Evolutionary conservation across 352 stramenopile species (phyloP).

Genomic region (Phytopythium helicoides): DNA sequence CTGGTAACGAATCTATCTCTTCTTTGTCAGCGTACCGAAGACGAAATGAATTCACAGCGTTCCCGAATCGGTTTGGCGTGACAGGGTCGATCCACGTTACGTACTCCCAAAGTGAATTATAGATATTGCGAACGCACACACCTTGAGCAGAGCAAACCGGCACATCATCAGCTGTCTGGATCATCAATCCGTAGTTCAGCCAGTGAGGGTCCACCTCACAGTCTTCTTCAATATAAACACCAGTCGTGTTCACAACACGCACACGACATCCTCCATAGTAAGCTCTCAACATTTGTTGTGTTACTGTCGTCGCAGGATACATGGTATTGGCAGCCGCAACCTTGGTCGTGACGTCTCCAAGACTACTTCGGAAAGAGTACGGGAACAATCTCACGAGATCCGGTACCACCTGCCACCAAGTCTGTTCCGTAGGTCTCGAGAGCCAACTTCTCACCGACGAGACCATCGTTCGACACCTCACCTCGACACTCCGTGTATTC

Average conservation of each 20-base stretch:
- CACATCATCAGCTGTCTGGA: slow-evolving; percentile 16
- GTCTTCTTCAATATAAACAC: slow-evolving; percentile 18
- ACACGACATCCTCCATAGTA: slow-evolving; percentile 24
- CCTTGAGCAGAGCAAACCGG: slow-evolving; percentile 11
- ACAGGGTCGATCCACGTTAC: neutral
- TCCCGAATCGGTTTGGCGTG: slow-evolving; percentile 6
- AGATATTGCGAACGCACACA: slow-evolving; percentile 4
- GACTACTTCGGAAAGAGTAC: slow-evolving; percentile 16
- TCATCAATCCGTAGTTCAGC: slow-evolving; percentile 13
- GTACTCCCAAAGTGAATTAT: slow-evolving; percentile 11
- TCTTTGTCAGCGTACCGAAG: slow-evolving; percentile 1
- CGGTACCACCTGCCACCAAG: slow-evolving; percentile 12
- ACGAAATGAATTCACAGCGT: slow-evolving; percentile 7
- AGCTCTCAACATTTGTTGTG: slow-evolving; percentile 14
- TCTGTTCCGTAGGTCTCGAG: slow-evolving; percentile 17
- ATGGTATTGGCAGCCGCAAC: slow-evolving; percentile 15
- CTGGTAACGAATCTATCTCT: neutral
- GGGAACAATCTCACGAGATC: slow-evolving; percentile 18
- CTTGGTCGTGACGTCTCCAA: slow-evolving; percentile 11
- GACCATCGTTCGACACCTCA: slow-evolving; percentile 10
- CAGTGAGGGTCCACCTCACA: slow-evolving; percentile 16
- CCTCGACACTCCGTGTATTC: slow-evolving; percentile 24
- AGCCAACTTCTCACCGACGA: slow-evolving; percentile 17
- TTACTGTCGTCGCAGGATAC: slow-evolving; percentile 12
- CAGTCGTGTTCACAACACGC: slow-evolving; percentile 17